Base-by-base conservation (phyloP, 2,329 filamentous ascomycete species). In the Aureobasidium sp. region DNA sequence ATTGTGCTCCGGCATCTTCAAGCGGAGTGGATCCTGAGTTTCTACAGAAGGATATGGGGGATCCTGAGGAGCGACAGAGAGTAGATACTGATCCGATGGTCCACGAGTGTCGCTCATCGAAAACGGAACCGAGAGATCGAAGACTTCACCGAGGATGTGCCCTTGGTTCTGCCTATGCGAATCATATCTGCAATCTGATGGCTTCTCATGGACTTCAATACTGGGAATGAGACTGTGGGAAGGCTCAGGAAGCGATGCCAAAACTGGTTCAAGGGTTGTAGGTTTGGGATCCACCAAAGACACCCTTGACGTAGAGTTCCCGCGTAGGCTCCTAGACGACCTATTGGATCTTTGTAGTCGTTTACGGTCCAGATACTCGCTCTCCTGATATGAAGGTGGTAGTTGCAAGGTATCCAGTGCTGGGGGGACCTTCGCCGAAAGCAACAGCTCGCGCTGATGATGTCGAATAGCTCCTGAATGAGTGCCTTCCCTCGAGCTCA, bases 161-260 rank as follows among this genome's bases (percentile, higher is more conserved):
- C 7, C 30, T 3, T 8, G 5, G 30, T 30, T 5, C 7, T 8
- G 39, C n/a, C 39, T 16, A n/a, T 41, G 4, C 15, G 1, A 1
- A 2, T 41, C 39, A 41, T n/a, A 4, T n/a, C 15, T n/a, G 15
- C 3, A 1, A n/a, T 16, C 39, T n/a, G 39, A 41, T 41, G 2
- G 3, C 1, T 7, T 7, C 4, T 5, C 39, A 41, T 41, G 39
- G 11, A 2, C n/a, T 41, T n/a, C 10, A 7, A 3, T 2, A 1
- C 5, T 3, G 7, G 3, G 2, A 2, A 16, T 41, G 1, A 1
- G 39, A 8, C n/a, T 5, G 15, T 36, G 1, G 7, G 21, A 8
- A 2, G 27, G 9, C 2, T 47, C 44, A 21, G 27, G 4, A 27
- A 27, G 21, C 30, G 21, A 29, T 47, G 44, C 3, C 44, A 47